Conservation (phyloP, 1,284 basidiomycete species). For the Sporisorium sorghi region DNA sequence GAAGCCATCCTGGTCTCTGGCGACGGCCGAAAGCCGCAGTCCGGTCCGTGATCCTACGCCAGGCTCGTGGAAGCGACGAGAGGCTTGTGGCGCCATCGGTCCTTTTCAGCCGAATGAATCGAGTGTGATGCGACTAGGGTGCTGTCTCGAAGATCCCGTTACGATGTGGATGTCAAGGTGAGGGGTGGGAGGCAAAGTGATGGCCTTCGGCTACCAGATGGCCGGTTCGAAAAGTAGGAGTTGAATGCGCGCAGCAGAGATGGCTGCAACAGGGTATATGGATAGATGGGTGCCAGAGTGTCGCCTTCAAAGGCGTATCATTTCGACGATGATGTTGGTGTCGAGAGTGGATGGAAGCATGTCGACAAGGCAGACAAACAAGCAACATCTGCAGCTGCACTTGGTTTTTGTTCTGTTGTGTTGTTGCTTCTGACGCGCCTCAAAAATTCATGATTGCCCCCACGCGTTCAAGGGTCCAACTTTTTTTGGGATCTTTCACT, state of each 20-base stretch:
- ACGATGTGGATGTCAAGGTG: no score
- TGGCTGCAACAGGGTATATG: not conserved
- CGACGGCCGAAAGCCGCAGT: slow-evolving; percentile 55
- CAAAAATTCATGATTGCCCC: slow-evolving; percentile 3
- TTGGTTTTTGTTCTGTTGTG: not conserved
- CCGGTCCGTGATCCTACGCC: slow-evolving; percentile 67
- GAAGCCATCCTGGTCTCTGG: slow-evolving; percentile 77
- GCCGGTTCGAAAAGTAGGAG: not conserved
- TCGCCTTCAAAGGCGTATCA: not conserved
- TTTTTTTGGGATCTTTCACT: no score
- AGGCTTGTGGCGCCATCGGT: slow-evolving; percentile 35
- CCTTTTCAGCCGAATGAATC: no score
- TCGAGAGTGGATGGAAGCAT: slow-evolving; percentile 1
- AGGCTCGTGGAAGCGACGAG: slow-evolving; percentile 63
- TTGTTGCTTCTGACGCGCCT: slow-evolving; percentile 4
- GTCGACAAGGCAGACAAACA: not conserved
- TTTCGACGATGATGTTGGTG: not conserved
- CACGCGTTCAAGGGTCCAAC: slow-evolving; percentile 9
- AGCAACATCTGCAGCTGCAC: not conserved
- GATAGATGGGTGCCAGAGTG: not conserved
- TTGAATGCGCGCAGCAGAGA: slow-evolving; percentile 4
- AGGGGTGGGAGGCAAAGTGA: not conserved
- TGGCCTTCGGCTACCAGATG: not conserved
- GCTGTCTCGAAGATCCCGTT: no score
- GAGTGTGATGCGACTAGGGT: no score